These are phyloP conservation scores for Lipomyces mesembrius DNA, from an alignment of 805 yeast species.

Conservation along the genomic window DNA sequence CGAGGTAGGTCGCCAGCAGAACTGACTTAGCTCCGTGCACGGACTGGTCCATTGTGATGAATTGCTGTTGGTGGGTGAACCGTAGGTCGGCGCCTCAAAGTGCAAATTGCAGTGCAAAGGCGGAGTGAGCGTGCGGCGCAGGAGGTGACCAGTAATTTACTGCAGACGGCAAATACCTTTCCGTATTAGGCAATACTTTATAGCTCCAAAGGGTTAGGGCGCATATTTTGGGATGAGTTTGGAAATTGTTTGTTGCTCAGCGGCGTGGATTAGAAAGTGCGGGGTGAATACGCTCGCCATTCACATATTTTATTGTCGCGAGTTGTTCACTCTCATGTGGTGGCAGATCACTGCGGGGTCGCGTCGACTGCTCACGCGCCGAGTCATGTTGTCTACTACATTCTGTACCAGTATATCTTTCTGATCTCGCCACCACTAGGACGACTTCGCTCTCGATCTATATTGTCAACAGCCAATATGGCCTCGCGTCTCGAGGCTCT, in stretches of 20 bases:
- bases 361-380: neutral
- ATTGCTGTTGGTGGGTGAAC: neutral
- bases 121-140: neutral
- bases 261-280: no score
- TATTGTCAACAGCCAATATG: neutral
- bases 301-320: no score
- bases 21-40: neutral
- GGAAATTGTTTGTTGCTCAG: no score
- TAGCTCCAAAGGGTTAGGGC: neutral
- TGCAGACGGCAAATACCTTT: neutral
- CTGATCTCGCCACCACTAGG: neutral
- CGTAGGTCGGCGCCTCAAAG: neutral
- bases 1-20: conserved; percentile 17
- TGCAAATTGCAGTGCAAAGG: neutral
- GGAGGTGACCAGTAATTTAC: neutral
- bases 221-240: no score
- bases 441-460: no score
- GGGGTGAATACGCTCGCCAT: no score
- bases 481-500: conserved; percentile 12
- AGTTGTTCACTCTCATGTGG: neutral
- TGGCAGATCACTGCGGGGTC: neutral
- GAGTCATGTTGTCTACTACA: neutral
- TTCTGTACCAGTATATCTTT: neutral
- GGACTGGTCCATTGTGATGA: neutral
- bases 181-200: neutral